A percentile compares a stretch with the other conserved stretches of the same genome.
These are phyloP conservation scores for Sphagnurus paluster DNA, from an alignment of 1,284 basidiomycete genomes.

Conservation along the genomic window DNA sequence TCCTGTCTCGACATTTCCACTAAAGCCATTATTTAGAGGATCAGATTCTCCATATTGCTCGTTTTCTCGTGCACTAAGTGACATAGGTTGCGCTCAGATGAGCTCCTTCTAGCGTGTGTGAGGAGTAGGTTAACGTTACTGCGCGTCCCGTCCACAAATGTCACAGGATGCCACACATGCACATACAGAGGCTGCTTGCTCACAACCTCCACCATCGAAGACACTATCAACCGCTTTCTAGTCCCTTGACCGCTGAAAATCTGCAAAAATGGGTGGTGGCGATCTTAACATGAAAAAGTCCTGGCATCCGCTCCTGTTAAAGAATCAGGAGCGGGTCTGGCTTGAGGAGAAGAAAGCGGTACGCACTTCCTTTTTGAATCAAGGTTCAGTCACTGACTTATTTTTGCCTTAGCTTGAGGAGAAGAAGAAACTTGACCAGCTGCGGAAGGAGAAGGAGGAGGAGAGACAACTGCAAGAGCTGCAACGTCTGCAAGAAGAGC, in stretches of 20 bases:
- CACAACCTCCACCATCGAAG: conserved; percentile 10
- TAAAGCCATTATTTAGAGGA: conserved; percentile 29
- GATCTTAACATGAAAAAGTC: conserved; percentile 98
- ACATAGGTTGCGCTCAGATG: conserved; percentile 8
- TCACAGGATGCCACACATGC: conserved; percentile 7
- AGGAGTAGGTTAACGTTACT: neutral
- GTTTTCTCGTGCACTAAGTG: conserved; percentile 19
- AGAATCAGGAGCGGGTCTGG: conserved; percentile 99
- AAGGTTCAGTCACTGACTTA: conserved; percentile 12
- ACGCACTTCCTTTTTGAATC: conserved; percentile 30
- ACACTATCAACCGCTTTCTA: conserved; percentile 9
- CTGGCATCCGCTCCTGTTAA: conserved; percentile 97
- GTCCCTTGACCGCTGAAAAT: conserved; percentile 20
- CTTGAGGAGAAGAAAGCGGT: conserved; percentile 96
- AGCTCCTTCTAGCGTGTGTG: neutral
- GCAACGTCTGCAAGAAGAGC: conserved; percentile 90
- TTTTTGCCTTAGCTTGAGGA: conserved; percentile 75
- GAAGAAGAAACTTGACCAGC: conserved; percentile 96
- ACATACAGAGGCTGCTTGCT: conserved; percentile 10
- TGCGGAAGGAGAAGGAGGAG: conserved; percentile 96
- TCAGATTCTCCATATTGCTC: conserved; percentile 30
- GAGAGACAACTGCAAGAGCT: conserved; percentile 96
- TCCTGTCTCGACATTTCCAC: conserved; percentile 19
- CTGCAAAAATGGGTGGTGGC: conserved; percentile 88
- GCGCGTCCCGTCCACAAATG: no score